These are phyloP conservation scores for Malus asiatica DNA, from an alignment of 306 rosid genomes.

Conservation along the genomic window DNA sequence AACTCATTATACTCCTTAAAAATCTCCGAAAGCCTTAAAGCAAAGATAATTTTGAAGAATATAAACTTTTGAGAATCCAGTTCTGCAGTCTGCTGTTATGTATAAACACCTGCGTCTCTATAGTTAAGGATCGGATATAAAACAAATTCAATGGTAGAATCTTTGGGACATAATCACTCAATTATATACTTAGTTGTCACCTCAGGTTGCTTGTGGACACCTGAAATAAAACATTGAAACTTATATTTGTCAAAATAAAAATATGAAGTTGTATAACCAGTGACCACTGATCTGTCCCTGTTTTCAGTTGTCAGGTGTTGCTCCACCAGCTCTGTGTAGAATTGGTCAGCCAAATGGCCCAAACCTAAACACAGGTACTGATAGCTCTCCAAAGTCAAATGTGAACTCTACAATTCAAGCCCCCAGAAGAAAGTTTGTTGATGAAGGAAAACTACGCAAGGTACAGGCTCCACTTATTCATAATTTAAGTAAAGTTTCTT, in stretches of 20 bases:
- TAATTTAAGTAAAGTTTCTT: neutral
- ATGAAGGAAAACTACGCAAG: conserved; percentile 96
- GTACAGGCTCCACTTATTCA: conserved; percentile 27
- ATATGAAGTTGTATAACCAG: neutral
- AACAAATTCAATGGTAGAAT: neutral
- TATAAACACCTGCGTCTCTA: neutral
- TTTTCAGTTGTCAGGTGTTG: conserved; percentile 76
- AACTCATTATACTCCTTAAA: neutral
- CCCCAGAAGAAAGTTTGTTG: conserved; percentile 89
- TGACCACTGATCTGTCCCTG: conserved; percentile 9
- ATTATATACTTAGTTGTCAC: neutral
- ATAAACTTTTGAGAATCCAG: neutral
- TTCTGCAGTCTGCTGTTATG: neutral
- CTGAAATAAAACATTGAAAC: neutral
- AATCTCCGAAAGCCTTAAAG: neutral
- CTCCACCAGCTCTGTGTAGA: conserved; percentile 88
- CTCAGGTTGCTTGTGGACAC: neutral
- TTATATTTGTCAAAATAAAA: neutral
- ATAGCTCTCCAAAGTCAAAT: conserved; percentile 73
- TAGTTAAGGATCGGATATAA: neutral
- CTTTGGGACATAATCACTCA: neutral
- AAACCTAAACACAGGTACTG: conserved; percentile 48
- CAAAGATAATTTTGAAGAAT: neutral
- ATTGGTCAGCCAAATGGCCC: conserved; percentile 65
- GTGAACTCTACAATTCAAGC: conserved; percentile 85